These are phyloP conservation scores for Polyrhizophydium stewartii DNA, from an alignment of 371 early-diverging fungal genomes.

Conservation along the genomic window DNA sequence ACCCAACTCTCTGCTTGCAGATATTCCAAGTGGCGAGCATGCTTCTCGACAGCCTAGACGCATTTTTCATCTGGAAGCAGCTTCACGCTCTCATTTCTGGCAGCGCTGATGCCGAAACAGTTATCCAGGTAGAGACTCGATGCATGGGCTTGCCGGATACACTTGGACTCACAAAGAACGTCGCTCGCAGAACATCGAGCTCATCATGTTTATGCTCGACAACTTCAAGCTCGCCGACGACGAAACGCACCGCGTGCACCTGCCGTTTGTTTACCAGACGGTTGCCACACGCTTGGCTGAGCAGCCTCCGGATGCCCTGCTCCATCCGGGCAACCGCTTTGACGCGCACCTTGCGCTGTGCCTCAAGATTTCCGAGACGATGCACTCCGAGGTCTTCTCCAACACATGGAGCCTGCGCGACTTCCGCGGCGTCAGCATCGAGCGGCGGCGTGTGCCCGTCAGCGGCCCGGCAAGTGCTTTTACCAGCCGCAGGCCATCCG, in stretches of 20 bases:
- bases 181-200: slow-evolving; percentile 38
- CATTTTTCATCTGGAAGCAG: slow-evolving; percentile 75
- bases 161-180: too few species aligned
- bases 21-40: slow-evolving; percentile 76
- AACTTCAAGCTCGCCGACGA: slow-evolving; percentile 73
- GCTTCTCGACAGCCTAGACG: slow-evolving; percentile 85
- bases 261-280: slow-evolving; percentile 66
- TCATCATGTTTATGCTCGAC: slow-evolving; percentile 64
- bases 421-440: neutral
- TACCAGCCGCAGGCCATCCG: too few species aligned
- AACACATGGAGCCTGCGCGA: slow-evolving; percentile 1
- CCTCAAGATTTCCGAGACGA: neutral
- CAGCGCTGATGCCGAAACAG: slow-evolving; percentile 34
- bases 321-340: too few species aligned
- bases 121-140: neutral
- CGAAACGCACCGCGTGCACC: slow-evolving; percentile 71
- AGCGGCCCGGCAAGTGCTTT: too few species aligned
- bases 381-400: neutral
- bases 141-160: neutral
- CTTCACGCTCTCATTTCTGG: slow-evolving; percentile 49
- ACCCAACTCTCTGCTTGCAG: slow-evolving; percentile 46
- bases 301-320: too few species aligned
- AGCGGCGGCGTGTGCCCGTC: too few species aligned
- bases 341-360: neutral
- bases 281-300: slow-evolving; percentile 17